Conservation (phyloP, 2,329 filamentous ascomycete species). For the Colletotrichum agaves region DNA sequence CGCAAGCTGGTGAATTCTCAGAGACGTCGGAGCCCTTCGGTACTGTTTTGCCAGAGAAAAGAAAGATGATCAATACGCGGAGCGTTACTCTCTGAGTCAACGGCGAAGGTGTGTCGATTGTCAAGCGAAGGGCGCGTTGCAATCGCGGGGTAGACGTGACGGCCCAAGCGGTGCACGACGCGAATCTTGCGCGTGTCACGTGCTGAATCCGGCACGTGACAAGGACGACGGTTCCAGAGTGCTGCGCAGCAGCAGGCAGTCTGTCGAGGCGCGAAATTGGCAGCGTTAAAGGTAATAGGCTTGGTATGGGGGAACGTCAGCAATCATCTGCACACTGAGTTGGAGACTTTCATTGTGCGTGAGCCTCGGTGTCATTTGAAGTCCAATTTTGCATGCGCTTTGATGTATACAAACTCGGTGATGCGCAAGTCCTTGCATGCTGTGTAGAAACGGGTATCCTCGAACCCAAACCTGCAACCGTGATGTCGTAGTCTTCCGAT, state of each 20-base stretch:
- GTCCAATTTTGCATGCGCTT: background rate
- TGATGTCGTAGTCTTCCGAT: constrained; percentile 10
- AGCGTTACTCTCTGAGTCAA: constrained; percentile 4
- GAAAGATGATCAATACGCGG: background rate
- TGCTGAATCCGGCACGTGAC: background rate
- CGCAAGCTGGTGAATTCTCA: no score
- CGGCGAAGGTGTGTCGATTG: constrained; percentile 8
- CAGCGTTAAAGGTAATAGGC: no score
- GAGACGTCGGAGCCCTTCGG: background rate
- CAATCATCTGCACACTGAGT: no score
- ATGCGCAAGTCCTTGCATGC: background rate
- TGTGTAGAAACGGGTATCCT: constrained; percentile 23
- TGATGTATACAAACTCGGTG: background rate
- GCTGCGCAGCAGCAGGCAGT: no score
- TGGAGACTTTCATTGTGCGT: no score
- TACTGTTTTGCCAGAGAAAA: background rate
- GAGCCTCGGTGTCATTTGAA: background rate
- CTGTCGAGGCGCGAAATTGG: no score
- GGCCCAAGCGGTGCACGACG: constrained; percentile 2
- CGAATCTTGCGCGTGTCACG: constrained; percentile 19
- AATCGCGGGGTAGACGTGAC: constrained; percentile 21
- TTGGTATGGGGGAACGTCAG: no score
- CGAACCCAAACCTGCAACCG: background rate
- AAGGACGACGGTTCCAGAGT: background rate
- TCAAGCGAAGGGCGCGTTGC: constrained; percentile 36